phyloP scores from a whole-genome alignment of 306 rosid species.

The Quercus bicolor region DNA sequence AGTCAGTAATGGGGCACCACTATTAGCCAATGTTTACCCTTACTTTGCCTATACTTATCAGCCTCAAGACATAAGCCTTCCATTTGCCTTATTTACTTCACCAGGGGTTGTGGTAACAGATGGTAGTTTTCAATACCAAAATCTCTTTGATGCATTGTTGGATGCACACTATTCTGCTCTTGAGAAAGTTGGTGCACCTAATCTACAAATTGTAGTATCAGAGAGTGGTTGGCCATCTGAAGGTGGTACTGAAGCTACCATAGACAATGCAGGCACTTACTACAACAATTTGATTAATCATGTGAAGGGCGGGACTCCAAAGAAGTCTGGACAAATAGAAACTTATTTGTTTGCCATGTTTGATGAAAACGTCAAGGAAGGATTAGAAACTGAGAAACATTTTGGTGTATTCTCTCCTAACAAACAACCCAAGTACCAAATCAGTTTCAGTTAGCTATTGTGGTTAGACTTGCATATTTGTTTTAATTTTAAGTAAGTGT shows the following conservation, averaged over 20 bases:
- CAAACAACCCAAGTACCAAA: slow-evolving; percentile 35
- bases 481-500: too few species aligned
- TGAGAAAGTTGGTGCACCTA: slow-evolving; percentile 26
- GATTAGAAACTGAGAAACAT: slow-evolving; percentile 26
- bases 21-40: slow-evolving; percentile 66
- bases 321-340: slow-evolving; percentile 28
- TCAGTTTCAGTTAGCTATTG: slow-evolving; percentile 16
- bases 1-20: slow-evolving; percentile 39
- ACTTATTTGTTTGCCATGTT: slow-evolving; percentile 45
- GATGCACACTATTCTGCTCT: slow-evolving; percentile 55
- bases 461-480: background rate
- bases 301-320: slow-evolving; percentile 50
- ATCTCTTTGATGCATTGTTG: slow-evolving; percentile 44
- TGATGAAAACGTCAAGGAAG: slow-evolving; percentile 28
- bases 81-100: slow-evolving; percentile 45
- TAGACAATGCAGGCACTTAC: slow-evolving; percentile 38
- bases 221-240: slow-evolving; percentile 81
- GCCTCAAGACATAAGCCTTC: background rate
- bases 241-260: slow-evolving; percentile 31
- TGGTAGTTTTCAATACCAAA: slow-evolving; percentile 33
- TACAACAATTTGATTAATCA: slow-evolving; percentile 47
- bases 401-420: slow-evolving; percentile 35
- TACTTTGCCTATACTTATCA: slow-evolving; percentile 26
- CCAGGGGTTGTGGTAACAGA: slow-evolving; percentile 21
- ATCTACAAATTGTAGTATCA: slow-evolving; percentile 45